Percentiles rank a stretch among this genome's conserved stretches.
Evolutionary conservation across 2,329 filamentous ascomycete species (phyloP).

Genomic region (Ophiocordyceps unilateralis): DNA sequence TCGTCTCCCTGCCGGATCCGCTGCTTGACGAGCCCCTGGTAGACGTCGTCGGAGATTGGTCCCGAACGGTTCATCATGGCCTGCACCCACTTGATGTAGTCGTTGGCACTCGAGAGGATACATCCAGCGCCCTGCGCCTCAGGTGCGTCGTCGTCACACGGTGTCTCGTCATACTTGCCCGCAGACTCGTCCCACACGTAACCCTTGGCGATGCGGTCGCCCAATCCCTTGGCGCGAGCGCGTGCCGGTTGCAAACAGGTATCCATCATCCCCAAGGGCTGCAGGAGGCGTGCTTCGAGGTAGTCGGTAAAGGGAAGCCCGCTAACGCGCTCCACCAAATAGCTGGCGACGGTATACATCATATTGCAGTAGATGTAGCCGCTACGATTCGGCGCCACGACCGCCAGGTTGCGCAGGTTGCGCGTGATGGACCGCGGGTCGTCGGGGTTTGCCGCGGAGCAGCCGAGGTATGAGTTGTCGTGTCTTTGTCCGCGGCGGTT

Average conservation of each 20-base stretch:
- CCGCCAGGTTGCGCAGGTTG: slow-evolving; percentile 11
- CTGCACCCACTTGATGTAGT: slow-evolving; percentile 12
- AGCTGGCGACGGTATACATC: slow-evolving; percentile 11
- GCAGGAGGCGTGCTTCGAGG: slow-evolving; percentile 4
- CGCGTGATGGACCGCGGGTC: slow-evolving; percentile 8
- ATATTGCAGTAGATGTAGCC: slow-evolving; percentile 11
- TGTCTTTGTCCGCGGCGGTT: no score
- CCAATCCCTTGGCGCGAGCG: slow-evolving; percentile 6
- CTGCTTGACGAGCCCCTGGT: slow-evolving; percentile 6
- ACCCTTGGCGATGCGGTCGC: slow-evolving; percentile 6
- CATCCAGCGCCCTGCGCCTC: slow-evolving; percentile 14
- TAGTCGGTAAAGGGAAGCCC: slow-evolving; percentile 7
- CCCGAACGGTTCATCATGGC: slow-evolving; percentile 9
- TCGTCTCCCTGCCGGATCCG: slow-evolving; percentile 5
- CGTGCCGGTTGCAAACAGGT: slow-evolving; percentile 8
- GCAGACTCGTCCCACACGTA: slow-evolving; percentile 6
- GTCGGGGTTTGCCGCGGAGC: slow-evolving; percentile 5
- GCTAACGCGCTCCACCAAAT: slow-evolving; percentile 8
- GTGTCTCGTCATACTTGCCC: slow-evolving; percentile 1
- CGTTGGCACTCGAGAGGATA: slow-evolving; percentile 11
- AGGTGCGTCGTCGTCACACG: slow-evolving; percentile 3
- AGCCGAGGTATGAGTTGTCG: slow-evolving; percentile 9
- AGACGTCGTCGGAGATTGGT: slow-evolving; percentile 9
- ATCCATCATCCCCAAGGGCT: slow-evolving; percentile 2
- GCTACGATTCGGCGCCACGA: slow-evolving; percentile 7